Evolutionary conservation across 2,329 filamentous ascomycete species (phyloP).

Genomic region (Fusarium mundagurra): DNA sequence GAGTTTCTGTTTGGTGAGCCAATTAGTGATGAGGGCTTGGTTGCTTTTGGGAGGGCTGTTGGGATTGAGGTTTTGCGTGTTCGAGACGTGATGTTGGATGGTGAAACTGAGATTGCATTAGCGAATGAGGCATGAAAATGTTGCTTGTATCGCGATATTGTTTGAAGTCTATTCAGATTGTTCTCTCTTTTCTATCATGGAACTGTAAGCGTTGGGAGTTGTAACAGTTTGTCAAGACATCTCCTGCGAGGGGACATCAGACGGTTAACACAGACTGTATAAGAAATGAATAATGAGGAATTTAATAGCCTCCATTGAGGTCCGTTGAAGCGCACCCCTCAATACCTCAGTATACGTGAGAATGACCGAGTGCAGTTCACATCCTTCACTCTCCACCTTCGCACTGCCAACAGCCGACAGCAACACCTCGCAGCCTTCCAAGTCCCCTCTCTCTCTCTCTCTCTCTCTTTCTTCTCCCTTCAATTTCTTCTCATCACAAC

Average conservation of each 20-base stretch:
- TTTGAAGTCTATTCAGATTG: rapidly evolving
- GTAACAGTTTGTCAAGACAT: background rate
- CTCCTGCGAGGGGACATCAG: background rate
- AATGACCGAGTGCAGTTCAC: background rate
- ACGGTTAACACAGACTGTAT: background rate
- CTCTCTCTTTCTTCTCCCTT: background rate
- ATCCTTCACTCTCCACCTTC: no score
- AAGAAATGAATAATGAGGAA: rapidly evolving
- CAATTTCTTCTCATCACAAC: background rate
- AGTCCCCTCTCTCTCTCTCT: rapidly evolving
- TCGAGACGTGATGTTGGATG: background rate
- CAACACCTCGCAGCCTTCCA: no score
- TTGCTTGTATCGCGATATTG: rapidly evolving
- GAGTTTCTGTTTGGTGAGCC: background rate
- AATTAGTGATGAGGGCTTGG: background rate
- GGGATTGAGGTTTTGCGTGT: background rate
- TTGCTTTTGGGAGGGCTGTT: background rate
- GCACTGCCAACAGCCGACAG: background rate
- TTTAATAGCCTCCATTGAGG: rapidly evolving
- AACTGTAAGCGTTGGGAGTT: background rate
- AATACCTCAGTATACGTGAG: background rate
- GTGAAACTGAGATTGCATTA: no score
- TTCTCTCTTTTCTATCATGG: background rate
- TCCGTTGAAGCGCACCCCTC: no score
- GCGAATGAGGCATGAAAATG: background rate